phyloP scores from a whole-genome alignment of 2,329 filamentous ascomycete genomes.

The Paraphaeosphaeria minitans region DNA sequence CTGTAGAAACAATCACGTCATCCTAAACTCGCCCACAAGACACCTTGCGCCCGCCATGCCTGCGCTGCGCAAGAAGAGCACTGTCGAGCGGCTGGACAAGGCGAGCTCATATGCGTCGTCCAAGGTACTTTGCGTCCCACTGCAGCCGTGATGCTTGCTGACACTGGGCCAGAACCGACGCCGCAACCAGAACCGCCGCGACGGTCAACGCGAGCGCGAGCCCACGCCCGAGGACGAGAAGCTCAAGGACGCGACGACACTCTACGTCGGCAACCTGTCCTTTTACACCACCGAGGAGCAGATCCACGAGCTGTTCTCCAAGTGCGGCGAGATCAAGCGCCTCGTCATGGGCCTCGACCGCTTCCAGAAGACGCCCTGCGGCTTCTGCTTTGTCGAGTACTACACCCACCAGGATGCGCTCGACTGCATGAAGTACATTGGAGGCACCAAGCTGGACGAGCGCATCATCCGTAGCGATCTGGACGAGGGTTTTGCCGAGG shows the following conservation, averaged over 20 bases:
- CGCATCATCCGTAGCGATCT: constrained; percentile 93
- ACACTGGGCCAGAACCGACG: constrained; percentile 67
- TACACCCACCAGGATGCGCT: constrained; percentile 97
- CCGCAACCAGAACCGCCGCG: constrained; percentile 63
- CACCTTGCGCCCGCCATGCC: constrained; percentile 27
- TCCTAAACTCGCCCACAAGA: background rate
- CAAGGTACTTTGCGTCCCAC: constrained; percentile 60
- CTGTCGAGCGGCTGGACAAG: constrained; percentile 89
- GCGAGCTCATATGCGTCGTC: constrained; percentile 91
- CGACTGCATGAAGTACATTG: constrained; percentile 98
- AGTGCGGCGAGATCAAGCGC: constrained; percentile 97
- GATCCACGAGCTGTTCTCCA: constrained; percentile 94
- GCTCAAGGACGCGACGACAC: constrained; percentile 84
- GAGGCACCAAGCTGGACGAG: constrained; percentile 97
- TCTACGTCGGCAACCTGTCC: constrained; percentile 97
- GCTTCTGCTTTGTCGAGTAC: constrained; percentile 99
- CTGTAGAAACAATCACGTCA: background rate
- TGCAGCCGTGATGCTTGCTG: constrained; percentile 9
- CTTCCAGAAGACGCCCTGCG: constrained; percentile 96
- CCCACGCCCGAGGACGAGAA: constrained; percentile 72
- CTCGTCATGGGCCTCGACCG: constrained; percentile 97
- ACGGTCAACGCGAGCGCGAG: constrained; percentile 61
- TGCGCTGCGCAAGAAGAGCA: constrained; percentile 63
- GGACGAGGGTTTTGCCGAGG: constrained; percentile 94
- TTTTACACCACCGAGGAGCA: constrained; percentile 99